Base-by-base conservation (phyloP, 148 eudicot species). In the Rheum nobile region DNA sequence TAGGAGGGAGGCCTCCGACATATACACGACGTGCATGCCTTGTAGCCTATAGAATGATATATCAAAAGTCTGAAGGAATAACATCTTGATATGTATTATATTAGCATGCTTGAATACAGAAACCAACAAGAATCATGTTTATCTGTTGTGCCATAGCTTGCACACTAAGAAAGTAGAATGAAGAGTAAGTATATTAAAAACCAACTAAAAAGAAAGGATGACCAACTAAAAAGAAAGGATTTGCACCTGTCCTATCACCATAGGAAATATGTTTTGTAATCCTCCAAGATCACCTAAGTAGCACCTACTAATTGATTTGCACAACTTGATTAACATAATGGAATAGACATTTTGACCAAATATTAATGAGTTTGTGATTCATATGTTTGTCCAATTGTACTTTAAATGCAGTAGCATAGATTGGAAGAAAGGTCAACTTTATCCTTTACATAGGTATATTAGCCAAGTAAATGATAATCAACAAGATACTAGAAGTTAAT, bases 1-100 rank as follows among this genome's bases (percentile, higher is more conserved):
- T 37, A 55, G 96, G 96, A 74, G 98, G 94, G 74, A 93, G 96
- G 35, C 98, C 98, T 61, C 98, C 98, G 73, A 93, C 98, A 83
- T 93, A 93, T 14, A 93, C 96, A 72, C 96, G 88, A 11, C 98
- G 96, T 71, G 98, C 98, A 90, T 90, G 94, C 85, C 98, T 90
- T 37, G 98, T 93, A 79, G 98, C 98, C 98, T 93, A 79, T 34
- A 50, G 46, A 48, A 26, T 46, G 24, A 61, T 72, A 46, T n/a
- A 54, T 79, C 46, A 61, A 71, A 19, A 46, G 63, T 41, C n/a
- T 67, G 28, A 10, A 43, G 19, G 67, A 47, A 29, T 14, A n/a
- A 14, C 39, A 63, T 16, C 69, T 31, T 32, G 28, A 21, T 21
- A 44, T 31, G 43, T 41, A 14, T 55, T 35, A 9, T 54, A 14